phyloP scores from a whole-genome alignment of 140 eudicot species.

The Flaveria floridana region DNA sequence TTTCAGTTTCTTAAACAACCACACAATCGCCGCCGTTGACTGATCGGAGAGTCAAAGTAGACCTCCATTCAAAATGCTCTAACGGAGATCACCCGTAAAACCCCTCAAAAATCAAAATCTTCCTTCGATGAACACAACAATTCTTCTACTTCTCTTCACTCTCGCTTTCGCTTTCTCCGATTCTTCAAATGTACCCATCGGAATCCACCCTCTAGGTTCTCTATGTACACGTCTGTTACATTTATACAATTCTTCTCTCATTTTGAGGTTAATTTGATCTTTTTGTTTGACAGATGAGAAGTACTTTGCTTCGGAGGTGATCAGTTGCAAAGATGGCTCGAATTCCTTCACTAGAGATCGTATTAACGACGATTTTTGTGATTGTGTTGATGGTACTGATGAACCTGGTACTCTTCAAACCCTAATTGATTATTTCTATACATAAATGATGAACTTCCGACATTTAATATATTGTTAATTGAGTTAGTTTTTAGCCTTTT shows the following conservation, averaged over 20 bases:
- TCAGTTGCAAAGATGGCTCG: slow-evolving; percentile 82
- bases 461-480: background rate
- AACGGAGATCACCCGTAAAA: background rate
- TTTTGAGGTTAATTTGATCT: slow-evolving; percentile 3
- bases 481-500: background rate
- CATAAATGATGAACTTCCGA: background rate
- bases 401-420: slow-evolving; percentile 67
- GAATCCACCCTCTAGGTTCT: slow-evolving; percentile 81
- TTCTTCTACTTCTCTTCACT: slow-evolving; percentile 1
- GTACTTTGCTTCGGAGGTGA: slow-evolving; percentile 62
- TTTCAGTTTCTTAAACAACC: too few relatives aligned
- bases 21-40: background rate
- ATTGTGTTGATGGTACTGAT: slow-evolving; percentile 90
- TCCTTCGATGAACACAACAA: slow-evolving; percentile 22
- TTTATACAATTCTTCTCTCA: background rate
- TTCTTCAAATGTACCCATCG: slow-evolving; percentile 47
- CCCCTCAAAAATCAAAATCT: background rate
- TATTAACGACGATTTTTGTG: slow-evolving; percentile 82
- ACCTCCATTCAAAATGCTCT: background rate
- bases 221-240: background rate
- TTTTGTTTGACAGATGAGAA: slow-evolving; percentile 52
- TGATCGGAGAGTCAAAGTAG: background rate
- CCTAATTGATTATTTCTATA: background rate
- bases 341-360: slow-evolving; percentile 68
- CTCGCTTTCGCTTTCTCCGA: slow-evolving; percentile 24